A percentile compares a stretch with the other conserved stretches of the same genome.
phyloP scores from a whole-genome alignment of 2,329 filamentous ascomycete genomes.

The Colletotrichum eleusines region DNA sequence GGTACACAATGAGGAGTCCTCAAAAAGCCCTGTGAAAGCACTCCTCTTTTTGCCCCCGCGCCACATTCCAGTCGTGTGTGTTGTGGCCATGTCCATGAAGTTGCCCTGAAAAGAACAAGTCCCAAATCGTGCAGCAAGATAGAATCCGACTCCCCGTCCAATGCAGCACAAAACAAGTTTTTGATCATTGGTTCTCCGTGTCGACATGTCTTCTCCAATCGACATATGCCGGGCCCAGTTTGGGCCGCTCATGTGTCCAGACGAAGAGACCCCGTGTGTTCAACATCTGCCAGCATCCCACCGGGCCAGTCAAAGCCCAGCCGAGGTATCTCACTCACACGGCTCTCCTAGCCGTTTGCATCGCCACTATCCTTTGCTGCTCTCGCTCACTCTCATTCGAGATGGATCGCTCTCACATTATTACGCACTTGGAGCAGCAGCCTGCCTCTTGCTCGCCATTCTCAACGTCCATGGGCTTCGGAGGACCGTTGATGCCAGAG shows the following conservation, averaged over 20 bases:
- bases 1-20: conserved; percentile 9
- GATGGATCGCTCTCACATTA: conserved; percentile 77
- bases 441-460: conserved; percentile 76
- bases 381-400: conserved; percentile 5
- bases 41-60: conserved; percentile 13
- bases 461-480: conserved; percentile 83
- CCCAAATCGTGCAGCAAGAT: conserved; percentile 46
- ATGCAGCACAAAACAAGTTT: conserved; percentile 52
- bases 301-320: conserved; percentile 32
- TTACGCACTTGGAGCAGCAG: conserved; percentile 87
- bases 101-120: conserved; percentile 37
- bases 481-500: conserved; percentile 70
- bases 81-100: conserved; percentile 34
- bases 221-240: conserved; percentile 32
- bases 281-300: conserved; percentile 35
- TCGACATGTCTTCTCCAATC: conserved; percentile 35
- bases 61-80: conserved; percentile 22
- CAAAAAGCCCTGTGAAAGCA: conserved; percentile 15
- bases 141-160: conserved; percentile 55
- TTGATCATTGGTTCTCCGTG: conserved; percentile 38
- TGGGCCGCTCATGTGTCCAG: conserved; percentile 35
- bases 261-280: conserved; percentile 30
- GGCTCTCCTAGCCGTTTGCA: conserved; percentile 27
- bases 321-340: conserved; percentile 32
- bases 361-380: conserved; percentile 15